Conservation (phyloP, 208 protist species). For the Endotrypanum monterogeii region DNA sequence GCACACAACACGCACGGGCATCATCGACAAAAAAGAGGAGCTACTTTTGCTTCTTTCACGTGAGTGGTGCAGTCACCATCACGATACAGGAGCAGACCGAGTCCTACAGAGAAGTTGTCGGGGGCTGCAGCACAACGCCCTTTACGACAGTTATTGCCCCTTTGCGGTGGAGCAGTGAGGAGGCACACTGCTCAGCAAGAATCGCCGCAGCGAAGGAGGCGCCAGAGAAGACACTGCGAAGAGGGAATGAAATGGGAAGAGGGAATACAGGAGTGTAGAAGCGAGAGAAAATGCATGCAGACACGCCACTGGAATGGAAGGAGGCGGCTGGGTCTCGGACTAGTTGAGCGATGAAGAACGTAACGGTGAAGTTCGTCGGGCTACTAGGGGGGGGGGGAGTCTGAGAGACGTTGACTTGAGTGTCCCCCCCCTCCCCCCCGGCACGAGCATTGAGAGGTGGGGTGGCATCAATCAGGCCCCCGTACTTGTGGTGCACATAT, state of each 20-base stretch:
- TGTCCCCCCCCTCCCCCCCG: too few relatives aligned
- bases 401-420: too few relatives aligned
- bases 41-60: neutral
- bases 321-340: too few relatives aligned
- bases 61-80: neutral
- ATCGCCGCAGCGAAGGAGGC: too few relatives aligned
- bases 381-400: too few relatives aligned
- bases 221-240: neutral
- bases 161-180: neutral
- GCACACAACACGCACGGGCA: neutral
- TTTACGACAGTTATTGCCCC: neutral
- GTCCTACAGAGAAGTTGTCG: neutral
- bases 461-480: too few relatives aligned
- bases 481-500: too few relatives aligned
- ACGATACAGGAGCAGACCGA: neutral
- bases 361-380: too few relatives aligned
- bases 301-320: too few relatives aligned
- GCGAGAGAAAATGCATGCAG: too few relatives aligned
- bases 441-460: too few relatives aligned
- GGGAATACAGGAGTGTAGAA: conserved; percentile 1
- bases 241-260: neutral
- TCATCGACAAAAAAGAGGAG: neutral
- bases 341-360: too few relatives aligned
- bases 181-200: neutral
- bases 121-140: neutral